phyloP scores from a whole-genome alignment of 2,329 filamentous ascomycete species.

The Cadophora malorum region DNA sequence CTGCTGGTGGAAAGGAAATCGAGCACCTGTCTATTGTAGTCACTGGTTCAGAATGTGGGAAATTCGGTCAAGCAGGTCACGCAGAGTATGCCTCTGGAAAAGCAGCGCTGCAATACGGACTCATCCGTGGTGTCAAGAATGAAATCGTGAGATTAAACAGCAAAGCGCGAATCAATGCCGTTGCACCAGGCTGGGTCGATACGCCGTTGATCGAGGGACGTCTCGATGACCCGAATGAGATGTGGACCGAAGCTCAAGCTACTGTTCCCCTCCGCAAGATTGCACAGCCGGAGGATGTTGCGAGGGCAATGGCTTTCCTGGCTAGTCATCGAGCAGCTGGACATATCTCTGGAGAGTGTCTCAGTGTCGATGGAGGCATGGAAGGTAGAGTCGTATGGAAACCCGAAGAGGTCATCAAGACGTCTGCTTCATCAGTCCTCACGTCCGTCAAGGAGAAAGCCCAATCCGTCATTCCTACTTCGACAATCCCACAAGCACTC shows the following conservation, averaged over 20 bases:
- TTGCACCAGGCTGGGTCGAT: constrained; percentile 83
- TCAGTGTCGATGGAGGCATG: constrained; percentile 58
- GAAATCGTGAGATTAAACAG: constrained; percentile 59
- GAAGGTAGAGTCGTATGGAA: constrained; percentile 54
- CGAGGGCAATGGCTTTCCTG: constrained; percentile 78
- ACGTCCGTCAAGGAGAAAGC: constrained; percentile 23
- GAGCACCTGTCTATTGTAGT: constrained; percentile 59
- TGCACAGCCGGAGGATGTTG: constrained; percentile 72
- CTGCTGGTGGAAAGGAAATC: constrained; percentile 47
- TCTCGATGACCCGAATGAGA: constrained; percentile 55
- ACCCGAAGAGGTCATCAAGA: constrained; percentile 43
- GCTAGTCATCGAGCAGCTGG: constrained; percentile 68
- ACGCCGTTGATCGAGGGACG: constrained; percentile 63
- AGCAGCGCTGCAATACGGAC: constrained; percentile 58
- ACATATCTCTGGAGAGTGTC: constrained; percentile 59
- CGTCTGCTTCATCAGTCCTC: not conserved
- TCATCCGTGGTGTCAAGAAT: constrained; percentile 59
- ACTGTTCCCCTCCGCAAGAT: constrained; percentile 69
- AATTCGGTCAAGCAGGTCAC: constrained; percentile 40
- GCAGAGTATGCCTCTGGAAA: constrained; percentile 58
- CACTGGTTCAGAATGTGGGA: constrained; percentile 57
- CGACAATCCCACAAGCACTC: constrained; percentile 18
- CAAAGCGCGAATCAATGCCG: constrained; percentile 72
- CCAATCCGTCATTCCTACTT: constrained; percentile 16
- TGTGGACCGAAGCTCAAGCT: constrained; percentile 56